These are phyloP conservation scores for Tubosaeta sp. DNA, from an alignment of 768 basidiomycete species.

Conservation along the genomic window DNA sequence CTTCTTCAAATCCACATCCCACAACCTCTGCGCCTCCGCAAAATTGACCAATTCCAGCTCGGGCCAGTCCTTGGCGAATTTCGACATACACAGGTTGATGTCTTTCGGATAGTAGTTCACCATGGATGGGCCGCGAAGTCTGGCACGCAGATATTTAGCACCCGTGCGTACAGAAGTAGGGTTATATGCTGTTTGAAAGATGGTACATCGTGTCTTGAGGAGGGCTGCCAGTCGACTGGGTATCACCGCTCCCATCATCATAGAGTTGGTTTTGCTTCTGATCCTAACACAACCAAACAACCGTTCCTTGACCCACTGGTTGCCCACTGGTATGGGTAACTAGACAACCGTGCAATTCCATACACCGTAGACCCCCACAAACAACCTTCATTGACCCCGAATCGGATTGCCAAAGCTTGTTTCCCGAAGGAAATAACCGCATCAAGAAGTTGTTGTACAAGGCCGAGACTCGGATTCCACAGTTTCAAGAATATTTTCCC, in stretches of 20 bases:
- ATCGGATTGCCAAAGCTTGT: no score
- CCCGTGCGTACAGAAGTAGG: conserved; percentile 79
- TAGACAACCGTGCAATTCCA: no score
- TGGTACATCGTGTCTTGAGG: conserved; percentile 56
- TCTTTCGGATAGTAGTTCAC: conserved; percentile 71
- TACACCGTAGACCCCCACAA: no score
- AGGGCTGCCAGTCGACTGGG: conserved; percentile 44
- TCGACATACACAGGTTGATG: conserved; percentile 52
- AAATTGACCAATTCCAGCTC: conserved; percentile 59
- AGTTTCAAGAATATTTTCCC: no score
- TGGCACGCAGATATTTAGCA: conserved; percentile 82
- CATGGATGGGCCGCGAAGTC: conserved; percentile 85
- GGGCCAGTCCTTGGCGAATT: conserved; percentile 48
- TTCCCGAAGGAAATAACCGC: no score
- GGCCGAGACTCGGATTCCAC: no score
- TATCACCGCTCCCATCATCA: not conserved
- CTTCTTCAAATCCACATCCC: conserved; percentile 64
- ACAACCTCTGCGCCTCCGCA: conserved; percentile 61
- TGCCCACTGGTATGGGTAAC: no score
- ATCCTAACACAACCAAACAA: not conserved
- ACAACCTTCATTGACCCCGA: no score
- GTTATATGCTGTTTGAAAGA: conserved; percentile 90
- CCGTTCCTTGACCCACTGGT: no score
- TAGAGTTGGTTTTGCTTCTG: not conserved
- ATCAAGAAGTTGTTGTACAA: no score